phyloP scores from a whole-genome alignment of 768 basidiomycete genomes.

The Mycena rosella region DNA sequence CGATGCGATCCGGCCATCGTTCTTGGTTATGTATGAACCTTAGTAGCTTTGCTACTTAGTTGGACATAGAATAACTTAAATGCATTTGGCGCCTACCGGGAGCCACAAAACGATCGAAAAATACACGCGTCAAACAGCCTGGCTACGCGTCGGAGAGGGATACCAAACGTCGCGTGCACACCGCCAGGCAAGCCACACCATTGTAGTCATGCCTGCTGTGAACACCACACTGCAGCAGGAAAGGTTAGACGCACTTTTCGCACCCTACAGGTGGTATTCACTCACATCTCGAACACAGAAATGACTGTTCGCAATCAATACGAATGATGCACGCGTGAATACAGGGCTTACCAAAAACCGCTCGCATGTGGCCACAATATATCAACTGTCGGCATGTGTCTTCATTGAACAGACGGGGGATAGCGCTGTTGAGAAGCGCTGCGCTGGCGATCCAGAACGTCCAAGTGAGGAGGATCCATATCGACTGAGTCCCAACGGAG shows the following conservation, averaged over 20 bases:
- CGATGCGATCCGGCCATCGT: conserved; percentile 80
- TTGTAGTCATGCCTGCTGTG: conserved; percentile 60
- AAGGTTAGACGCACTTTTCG: conserved; percentile 10
- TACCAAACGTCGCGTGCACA: conserved; percentile 55
- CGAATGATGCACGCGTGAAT: not conserved
- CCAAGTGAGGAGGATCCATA: conserved; percentile 73
- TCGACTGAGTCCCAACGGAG: conserved; percentile 69
- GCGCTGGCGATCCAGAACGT: conserved; percentile 71
- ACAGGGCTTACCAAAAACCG: conserved; percentile 61
- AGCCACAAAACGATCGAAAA: conserved; percentile 3
- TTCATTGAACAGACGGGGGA: conserved; percentile 58
- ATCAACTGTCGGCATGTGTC: conserved; percentile 58
- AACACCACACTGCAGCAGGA: conserved; percentile 47
- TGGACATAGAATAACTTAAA: conserved; percentile 25
- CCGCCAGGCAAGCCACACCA: conserved; percentile 67
- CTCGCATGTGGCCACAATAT: conserved; percentile 70
- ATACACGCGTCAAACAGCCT: conserved; percentile 3
- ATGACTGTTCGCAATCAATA: conserved; percentile 48
- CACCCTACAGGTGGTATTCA: not conserved
- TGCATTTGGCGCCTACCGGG: not conserved
- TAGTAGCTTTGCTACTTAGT: conserved; percentile 35
- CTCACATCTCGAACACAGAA: conserved; percentile 67
- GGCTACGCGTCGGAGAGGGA: conserved; percentile 7
- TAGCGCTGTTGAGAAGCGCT: conserved; percentile 61
- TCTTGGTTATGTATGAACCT: conserved; percentile 76